Evolutionary conservation across 805 yeast genomes (phyloP), one percentile per base, ranked within the genome.

Genomic region (Blastobotrys attinorum): DNA sequence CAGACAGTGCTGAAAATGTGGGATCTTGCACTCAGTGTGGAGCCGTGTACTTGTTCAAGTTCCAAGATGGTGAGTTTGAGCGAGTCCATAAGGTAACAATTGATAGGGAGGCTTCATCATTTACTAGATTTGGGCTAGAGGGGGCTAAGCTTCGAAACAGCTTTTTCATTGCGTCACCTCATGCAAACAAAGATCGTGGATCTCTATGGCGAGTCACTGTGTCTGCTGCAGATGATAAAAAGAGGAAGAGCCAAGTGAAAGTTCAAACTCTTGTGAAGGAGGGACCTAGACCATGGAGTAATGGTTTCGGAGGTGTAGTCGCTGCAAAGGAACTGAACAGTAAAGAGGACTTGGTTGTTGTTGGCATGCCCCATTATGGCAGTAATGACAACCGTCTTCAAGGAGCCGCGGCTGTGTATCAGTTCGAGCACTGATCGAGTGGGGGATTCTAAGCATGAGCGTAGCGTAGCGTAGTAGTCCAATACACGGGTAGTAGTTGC

Each of bases 221-320:
- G n/a, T n/a, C n/a, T n/a, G n/a, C n/a, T n/a, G n/a, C n/a, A n/a
- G n/a, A n/a, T n/a, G n/a, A n/a, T n/a, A n/a, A n/a, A n/a, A n/a
- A n/a, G n/a, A n/a, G n/a, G n/a, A n/a, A n/a, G n/a, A n/a, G n/a
- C n/a, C 51, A 53, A 29, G 44, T 73, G 1, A 44, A 59, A 33
- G 42, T 63, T 38, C 59, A 56, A 21, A 55, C 15, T 29, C 18
- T 11, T 11, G 42, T 21, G 42, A 51, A 22, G 1, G 57, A 56
- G 21, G 67, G 54, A 3, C 51, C 53, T 1, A 18, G 17, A 11
- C 53, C 53, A 2, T 51, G 37, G 37, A 42, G 60, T 37, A 55
- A 70, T 5, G 75, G 71, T 16, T 75, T 72, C 55, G 81, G 79
- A 2, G 51, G 58, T 15, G 46, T 64, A 0, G 22, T 47, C 21